Base-by-base conservation (phyloP, 768 basidiomycete species). In the Tulasnella sp. region DNA sequence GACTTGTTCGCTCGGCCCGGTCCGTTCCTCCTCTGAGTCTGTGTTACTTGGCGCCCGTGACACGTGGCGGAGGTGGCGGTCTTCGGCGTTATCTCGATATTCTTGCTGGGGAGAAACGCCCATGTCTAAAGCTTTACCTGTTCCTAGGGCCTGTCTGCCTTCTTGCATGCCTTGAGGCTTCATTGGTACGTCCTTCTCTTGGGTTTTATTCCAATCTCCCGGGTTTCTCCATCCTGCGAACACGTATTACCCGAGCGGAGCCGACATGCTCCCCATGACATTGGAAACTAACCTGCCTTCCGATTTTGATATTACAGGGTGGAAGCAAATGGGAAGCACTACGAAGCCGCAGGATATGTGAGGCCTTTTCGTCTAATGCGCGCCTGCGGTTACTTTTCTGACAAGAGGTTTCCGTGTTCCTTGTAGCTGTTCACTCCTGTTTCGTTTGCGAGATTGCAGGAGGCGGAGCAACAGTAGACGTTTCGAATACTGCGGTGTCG, bases 321-420 rank as follows among this genome's bases (percentile, higher is more conserved):
- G 60, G 93, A 98, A 72, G 90, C 85, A 54, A 96, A 94, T 75
- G 92, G 92, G 74, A 94, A 96, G 76, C 91, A 92, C 68, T 94
- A 86, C 69, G 82, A 87, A 71, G 92, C 88, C 31, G 86, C 80
- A 60, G 92, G 91, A 70, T 81, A 92, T 76, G 89, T 91, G 74
- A 70, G 85, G 84, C 27, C 56, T 24, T 24, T 64, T 60, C 60
- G 9, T 22, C 3, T 62, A n/a, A 41, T 12, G 21, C n/a, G 2
- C 45, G 27, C 22, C 22, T n/a, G n/a, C n/a, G n/a, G n/a, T n/a
- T n/a, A n/a, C n/a, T n/a, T n/a, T n/a, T n/a, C n/a, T 64, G 52
- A 43, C 59, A 56, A 63, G 66, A 53, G 25, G 42, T 54, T 38
- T 58, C 53, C n/a, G n/a, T n/a, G n/a, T n/a, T 31, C 52, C 24